Conservation (phyloP, 2,329 filamentous ascomycete species). For the Pseudocercospora eumusae region DNA sequence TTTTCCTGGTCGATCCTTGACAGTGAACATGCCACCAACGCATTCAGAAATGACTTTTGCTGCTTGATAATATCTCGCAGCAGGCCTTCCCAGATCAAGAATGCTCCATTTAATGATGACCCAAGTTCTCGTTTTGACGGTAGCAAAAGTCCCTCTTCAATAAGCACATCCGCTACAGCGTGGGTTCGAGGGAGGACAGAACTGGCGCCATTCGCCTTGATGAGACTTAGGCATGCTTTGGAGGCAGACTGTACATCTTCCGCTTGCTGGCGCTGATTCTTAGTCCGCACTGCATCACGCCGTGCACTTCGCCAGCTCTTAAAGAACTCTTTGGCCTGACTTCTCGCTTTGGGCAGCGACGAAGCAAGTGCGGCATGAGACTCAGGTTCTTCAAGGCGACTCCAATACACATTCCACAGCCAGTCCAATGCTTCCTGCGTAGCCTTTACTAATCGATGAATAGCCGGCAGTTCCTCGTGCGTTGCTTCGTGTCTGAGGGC, state of each 20-base stretch:
- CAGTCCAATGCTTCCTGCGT: conserved; percentile 71
- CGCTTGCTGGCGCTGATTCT: conserved; percentile 30
- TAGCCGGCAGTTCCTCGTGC: conserved; percentile 79
- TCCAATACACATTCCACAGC: conserved; percentile 92
- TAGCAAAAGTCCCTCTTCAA: conserved; percentile 42
- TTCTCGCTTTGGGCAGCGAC: conserved; percentile 41
- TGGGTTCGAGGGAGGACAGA: conserved; percentile 14
- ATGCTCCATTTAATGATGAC: conserved; percentile 46
- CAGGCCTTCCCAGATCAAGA: conserved; percentile 48
- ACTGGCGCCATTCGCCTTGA: conserved; percentile 15
- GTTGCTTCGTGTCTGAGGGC: conserved; percentile 88
- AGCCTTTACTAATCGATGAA: conserved; percentile 70
- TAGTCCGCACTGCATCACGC: conserved; percentile 38
- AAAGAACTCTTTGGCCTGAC: conserved; percentile 30
- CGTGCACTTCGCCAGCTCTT: conserved; percentile 32
- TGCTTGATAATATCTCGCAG: conserved; percentile 42
- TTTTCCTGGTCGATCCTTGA: conserved; percentile 32
- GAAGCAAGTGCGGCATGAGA: conserved; percentile 32
- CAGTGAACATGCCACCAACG: conserved; percentile 45
- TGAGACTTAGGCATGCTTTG: conserved; percentile 20
- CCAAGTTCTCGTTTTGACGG: conserved; percentile 42
- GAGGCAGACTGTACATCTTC: conserved; percentile 17
- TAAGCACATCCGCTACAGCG: conserved; percentile 35
- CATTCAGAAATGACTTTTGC: conserved; percentile 41
- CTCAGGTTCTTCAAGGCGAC: conserved; percentile 45